A percentile compares a stretch with the other conserved stretches of the same genome.
Conservation (phyloP, 805 yeast species). For the Saccharomyces kudriavzevii region DNA sequence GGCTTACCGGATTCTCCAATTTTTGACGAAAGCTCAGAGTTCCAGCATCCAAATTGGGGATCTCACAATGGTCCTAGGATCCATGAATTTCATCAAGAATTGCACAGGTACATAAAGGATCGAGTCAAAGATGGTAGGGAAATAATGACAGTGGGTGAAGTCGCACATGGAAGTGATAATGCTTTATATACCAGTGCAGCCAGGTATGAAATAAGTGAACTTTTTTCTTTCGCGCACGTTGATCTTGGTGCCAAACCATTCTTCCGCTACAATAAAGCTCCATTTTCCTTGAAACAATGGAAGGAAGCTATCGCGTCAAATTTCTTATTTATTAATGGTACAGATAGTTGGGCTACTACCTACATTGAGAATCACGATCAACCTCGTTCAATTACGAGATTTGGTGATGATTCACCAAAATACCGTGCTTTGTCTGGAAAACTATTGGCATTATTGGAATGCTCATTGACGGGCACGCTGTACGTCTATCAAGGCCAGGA, state of each 20-base stretch:
- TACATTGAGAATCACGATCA: constrained; percentile 55
- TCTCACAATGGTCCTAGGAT: constrained; percentile 45
- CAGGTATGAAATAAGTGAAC: constrained; percentile 1
- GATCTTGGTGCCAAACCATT: not conserved
- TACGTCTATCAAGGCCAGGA: constrained; percentile 35
- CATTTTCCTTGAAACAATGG: constrained; percentile 31
- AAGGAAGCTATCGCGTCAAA: constrained; percentile 34
- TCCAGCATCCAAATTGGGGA: constrained; percentile 33
- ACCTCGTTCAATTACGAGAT: constrained; percentile 45
- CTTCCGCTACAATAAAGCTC: not conserved
- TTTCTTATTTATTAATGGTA: constrained; percentile 36
- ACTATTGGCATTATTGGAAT: constrained; percentile 39
- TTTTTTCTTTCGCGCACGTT: not conserved
- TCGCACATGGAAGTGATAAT: not conserved
- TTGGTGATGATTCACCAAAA: constrained; percentile 37
- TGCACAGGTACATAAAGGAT: constrained; percentile 37
- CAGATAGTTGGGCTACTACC: constrained; percentile 53
- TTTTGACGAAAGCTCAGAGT: constrained; percentile 33
- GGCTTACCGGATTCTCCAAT: constrained; percentile 43
- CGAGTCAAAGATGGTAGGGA: constrained; percentile 16
- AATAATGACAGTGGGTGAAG: constrained; percentile 2
- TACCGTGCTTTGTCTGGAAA: constrained; percentile 38
- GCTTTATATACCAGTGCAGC: constrained; percentile 1
- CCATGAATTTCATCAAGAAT: constrained; percentile 50
- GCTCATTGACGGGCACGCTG: constrained; percentile 45